Evolutionary conservation across 345 rosid genomes (phyloP).

Genomic region (Hibiscus tridactylites): DNA sequence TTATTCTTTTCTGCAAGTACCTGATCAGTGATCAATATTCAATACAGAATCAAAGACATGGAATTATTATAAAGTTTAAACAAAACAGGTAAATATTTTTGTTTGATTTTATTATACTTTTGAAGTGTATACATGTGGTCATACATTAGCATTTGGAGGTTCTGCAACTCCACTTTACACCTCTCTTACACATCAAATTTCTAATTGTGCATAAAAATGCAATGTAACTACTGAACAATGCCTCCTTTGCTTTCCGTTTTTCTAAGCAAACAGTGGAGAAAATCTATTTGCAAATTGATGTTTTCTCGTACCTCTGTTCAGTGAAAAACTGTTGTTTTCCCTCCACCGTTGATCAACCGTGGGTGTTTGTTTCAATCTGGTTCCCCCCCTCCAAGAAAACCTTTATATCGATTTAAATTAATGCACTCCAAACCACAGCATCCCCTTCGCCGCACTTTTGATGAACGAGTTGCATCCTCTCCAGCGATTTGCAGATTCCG

Average conservation of each 20-base stretch:
- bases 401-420: conserved; percentile 15
- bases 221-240: no score
- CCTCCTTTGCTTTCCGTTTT: not conserved
- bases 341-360: not conserved
- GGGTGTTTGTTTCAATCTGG: not conserved
- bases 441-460: conserved; percentile 88
- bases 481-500: conserved; percentile 93
- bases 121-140: no score
- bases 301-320: no score
- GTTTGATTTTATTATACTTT: no score
- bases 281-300: not conserved
- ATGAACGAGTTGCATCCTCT: conserved; percentile 75
- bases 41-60: not conserved
- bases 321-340: not conserved
- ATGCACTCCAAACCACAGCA: conserved; percentile 75
- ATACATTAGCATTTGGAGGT: no score
- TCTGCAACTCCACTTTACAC: no score
- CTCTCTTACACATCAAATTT: no score
- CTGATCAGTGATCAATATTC: not conserved
- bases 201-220: not conserved
- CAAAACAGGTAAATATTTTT: no score
- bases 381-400: not conserved
- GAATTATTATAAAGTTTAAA: no score
- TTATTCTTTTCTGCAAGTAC: not conserved
- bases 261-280: not conserved